Evolutionary conservation across 306 rosid species (phyloP).

Genomic region (Carpinus viminea): DNA sequence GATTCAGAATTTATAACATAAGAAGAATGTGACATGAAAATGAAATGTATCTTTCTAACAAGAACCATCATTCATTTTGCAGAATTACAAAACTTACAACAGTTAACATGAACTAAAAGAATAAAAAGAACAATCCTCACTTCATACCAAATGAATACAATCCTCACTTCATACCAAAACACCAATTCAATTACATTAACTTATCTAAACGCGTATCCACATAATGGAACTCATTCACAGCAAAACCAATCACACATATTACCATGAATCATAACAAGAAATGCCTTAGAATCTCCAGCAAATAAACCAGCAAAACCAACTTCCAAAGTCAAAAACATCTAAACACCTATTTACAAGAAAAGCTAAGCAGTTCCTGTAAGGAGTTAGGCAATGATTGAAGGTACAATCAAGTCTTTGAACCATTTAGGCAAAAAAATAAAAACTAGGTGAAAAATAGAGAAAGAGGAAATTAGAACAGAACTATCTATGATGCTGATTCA

Average conservation of each 20-base stretch:
- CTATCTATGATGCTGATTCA: background rate
- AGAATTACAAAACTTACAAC: too few relatives aligned
- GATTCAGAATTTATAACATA: too few relatives aligned
- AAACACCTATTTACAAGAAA: too few relatives aligned
- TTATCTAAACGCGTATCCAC: too few relatives aligned
- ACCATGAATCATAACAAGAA: background rate
- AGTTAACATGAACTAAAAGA: too few relatives aligned
- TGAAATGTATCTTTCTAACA: too few relatives aligned
- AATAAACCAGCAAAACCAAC: background rate
- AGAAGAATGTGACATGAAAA: too few relatives aligned
- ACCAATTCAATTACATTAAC: background rate
- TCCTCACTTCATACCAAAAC: background rate
- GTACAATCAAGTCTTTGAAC: background rate
- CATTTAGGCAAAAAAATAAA: background rate
- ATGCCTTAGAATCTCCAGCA: background rate
- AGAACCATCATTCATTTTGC: too few relatives aligned
- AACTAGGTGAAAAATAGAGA: background rate
- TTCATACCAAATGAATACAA: too few relatives aligned
- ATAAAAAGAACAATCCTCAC: too few relatives aligned
- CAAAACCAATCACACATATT: background rate
- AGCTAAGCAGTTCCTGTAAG: background rate
- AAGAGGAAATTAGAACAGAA: background rate
- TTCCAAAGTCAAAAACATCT: too few relatives aligned
- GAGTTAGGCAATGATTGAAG: background rate
- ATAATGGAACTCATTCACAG: background rate